Evolutionary conservation across 306 rosid species (phyloP), one percentile per base, ranked within the genome.

Genomic region (Ormosia emarginata): DNA sequence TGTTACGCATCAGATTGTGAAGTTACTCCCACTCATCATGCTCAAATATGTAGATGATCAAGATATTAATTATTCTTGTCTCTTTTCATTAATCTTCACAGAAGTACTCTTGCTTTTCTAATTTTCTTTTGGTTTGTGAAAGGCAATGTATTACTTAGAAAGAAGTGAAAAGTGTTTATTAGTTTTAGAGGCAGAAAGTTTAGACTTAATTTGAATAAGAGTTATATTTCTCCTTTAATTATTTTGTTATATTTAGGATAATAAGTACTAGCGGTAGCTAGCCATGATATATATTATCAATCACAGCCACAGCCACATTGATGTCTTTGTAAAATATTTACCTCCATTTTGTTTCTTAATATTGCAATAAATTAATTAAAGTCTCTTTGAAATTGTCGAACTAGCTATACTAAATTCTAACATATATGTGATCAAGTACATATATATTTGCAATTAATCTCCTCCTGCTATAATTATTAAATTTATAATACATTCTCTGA

Each of bases 41-140:
- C 91, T 76, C 94, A 87, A 85, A 65, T 84, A 62, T 93, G 97
- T 81, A 89, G 84, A 85, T 90, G 89, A 90, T 74, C 3, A 0
- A 0, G 0, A 64, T 5, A 14, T 47, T 4, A 6, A 33, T 49
- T 14, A 15, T 44, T 18, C 24, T 2, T 72, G 29, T 37, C 44
- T 49, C 14, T 55, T 43, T 32, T 53, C 18, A 8, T 56, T 17
- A 37, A 55, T 56, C 43, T 29, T 15, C 61, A 6, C 37, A 11
- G 18, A 5, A 46, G 12, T 47, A 47, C 53, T 24, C 58, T 66
- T 65, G 3, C 14, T 55, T 55, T 65, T 67, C 40, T 52, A 52
- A 3, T 41, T 15, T 46, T 47, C 37, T 13, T 47, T 41, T n/a
- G 55, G 40, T 46, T 34, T 17, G n/a, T 36, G 49, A 39, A 37